A percentile compares a stretch with the other conserved stretches of the same genome.
Evolutionary conservation across 805 yeast species (phyloP).

Genomic region (Wickerhamiella vanderwaltii): DNA sequence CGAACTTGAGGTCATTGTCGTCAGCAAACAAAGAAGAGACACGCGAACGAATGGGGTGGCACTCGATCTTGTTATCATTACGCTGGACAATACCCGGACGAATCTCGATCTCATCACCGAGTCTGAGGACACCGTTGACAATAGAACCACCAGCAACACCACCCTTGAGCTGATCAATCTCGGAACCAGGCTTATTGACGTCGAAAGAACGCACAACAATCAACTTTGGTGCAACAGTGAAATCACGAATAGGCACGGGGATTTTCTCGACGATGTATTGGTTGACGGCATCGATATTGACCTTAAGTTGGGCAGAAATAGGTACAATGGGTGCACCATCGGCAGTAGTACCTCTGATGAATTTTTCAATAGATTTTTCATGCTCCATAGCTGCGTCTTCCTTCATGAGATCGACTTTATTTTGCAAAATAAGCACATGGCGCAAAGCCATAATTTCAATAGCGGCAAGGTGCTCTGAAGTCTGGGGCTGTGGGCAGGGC

Average conservation of each 20-base stretch:
- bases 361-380: conserved; percentile 79
- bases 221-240: conserved; percentile 82
- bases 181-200: conserved; percentile 98
- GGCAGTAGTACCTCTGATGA: conserved; percentile 95
- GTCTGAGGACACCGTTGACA: conserved; percentile 88
- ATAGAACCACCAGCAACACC: conserved; percentile 99
- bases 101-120: conserved; percentile 97
- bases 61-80: conserved; percentile 77
- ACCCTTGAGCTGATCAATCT: conserved; percentile 91
- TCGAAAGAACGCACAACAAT: conserved; percentile 97
- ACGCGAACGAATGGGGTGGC: conserved; percentile 90
- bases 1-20: conserved; percentile 93
- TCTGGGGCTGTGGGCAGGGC: conserved; percentile 99
- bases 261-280: conserved; percentile 89
- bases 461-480: conserved; percentile 98
- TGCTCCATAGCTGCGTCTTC: conserved; percentile 95
- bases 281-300: conserved; percentile 96
- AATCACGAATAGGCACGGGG: conserved; percentile 95
- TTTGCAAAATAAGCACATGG: conserved; percentile 91
- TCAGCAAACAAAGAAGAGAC: conserved; percentile 94
- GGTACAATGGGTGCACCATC: conserved; percentile 99
- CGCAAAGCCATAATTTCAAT: conserved; percentile 97
- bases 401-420: conserved; percentile 97
- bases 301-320: conserved; percentile 95
- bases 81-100: conserved; percentile 98